Conservation (phyloP, 768 basidiomycete species). For the Amanita pseudoporphyria region DNA sequence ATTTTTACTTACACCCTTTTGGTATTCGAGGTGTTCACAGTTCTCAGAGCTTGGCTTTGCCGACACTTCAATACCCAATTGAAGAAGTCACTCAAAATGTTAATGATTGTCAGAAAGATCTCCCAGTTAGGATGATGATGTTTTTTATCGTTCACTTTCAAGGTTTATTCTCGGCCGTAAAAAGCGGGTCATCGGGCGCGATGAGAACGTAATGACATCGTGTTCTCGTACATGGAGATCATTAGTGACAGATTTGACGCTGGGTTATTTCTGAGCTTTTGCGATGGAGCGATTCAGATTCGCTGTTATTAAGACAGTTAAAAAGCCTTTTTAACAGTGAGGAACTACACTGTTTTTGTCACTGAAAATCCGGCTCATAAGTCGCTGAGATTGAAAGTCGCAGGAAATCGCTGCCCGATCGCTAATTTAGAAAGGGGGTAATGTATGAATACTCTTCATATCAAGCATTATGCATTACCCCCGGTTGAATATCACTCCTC, state of each 20-base stretch:
- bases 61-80: slow-evolving; percentile 88
- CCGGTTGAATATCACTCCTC: too few relatives aligned
- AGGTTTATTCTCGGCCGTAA: slow-evolving; percentile 67
- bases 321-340: too few relatives aligned
- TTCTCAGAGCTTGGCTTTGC: slow-evolving; percentile 82
- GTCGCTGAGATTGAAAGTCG: too few relatives aligned
- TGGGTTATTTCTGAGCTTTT: slow-evolving; percentile 58
- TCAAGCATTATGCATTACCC: too few relatives aligned
- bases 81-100: slow-evolving; percentile 59
- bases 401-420: too few relatives aligned
- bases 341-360: too few relatives aligned
- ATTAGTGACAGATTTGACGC: slow-evolving; percentile 46
- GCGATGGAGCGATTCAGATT: slow-evolving; percentile 75
- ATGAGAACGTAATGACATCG: slow-evolving; percentile 74
- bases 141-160: slow-evolving; percentile 56
- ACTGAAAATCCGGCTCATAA: too few relatives aligned
- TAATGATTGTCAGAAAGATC: slow-evolving; percentile 61
- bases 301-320: too few relatives aligned
- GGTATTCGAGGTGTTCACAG: slow-evolving; percentile 69
- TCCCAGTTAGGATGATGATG: slow-evolving; percentile 69
- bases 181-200: slow-evolving; percentile 81
- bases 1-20: slow-evolving; percentile 44
- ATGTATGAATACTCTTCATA: slow-evolving; percentile 81
- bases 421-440: slow-evolving; percentile 84
- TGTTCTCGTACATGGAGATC: slow-evolving; percentile 65